Evolutionary conservation across 1,284 basidiomycete species (phyloP), one percentile per base, ranked within the genome.

Genomic region (Heliocybe sulcata): DNA sequence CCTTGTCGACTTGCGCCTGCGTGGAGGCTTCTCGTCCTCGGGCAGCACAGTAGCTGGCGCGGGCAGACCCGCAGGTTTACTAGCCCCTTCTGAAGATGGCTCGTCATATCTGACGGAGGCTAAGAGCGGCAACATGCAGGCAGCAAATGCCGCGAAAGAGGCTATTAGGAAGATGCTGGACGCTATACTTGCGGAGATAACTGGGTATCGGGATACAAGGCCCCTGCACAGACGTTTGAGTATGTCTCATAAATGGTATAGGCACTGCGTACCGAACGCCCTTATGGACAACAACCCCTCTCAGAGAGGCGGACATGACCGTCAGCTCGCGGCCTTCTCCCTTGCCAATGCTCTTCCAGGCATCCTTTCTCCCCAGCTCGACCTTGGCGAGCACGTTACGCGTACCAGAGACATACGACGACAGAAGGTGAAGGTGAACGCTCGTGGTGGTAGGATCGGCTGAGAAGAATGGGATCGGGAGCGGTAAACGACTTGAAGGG

Each of bases 321-420:
- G 77, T 86, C 3, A 92, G 62, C 65, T 92, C 88, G 53, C 83
- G 81, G 16, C 80, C 85, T 67, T 83, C 72, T 2, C 87, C 89
- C 20, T 65, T 71, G 6, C 86, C 86, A 11, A 91, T 55, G 42
- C 70, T 77, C 64, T 68, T 83, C 88, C 88, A 92, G 35, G 72
- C 70, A 64, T 92, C 88, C 19, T 67, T 72, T 33, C 88, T 80
- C 1, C 88, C 88, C 38, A 92, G 62, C 60, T 85, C 77, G 12
- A 92, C 71, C 53, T 67, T 70, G 19, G 83, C 87, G 42, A 71
- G 61, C 4, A 86, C 66, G 16, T 68, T 69, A 19, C 76, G 72
- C n/a, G 73, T 72, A 1, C 74, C 74, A 8, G 79, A 63, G 19
- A 75, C 64, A 60, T 82, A 83, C 12, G 80, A 73, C 1, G 70